Conservation (phyloP, 257 asterid genomes). For the Fraxinus anomala region DNA sequence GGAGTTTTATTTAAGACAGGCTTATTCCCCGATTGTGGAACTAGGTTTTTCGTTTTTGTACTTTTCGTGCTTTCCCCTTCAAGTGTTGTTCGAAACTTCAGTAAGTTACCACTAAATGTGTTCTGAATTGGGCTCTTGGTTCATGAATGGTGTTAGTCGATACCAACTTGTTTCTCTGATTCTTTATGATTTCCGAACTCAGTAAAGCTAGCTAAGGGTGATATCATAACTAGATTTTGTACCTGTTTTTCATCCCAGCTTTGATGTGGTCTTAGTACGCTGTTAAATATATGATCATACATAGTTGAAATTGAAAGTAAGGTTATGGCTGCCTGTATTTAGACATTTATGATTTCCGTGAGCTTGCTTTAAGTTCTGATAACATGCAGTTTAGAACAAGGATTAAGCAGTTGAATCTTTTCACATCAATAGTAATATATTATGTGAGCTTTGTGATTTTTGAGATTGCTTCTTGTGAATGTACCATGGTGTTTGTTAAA, state of each 20-base stretch:
- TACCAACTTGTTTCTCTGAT: neutral
- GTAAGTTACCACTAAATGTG: neutral
- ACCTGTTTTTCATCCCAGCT: neutral
- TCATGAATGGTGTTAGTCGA: neutral
- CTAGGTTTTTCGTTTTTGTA: neutral
- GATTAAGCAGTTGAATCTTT: slow-evolving; percentile 1
- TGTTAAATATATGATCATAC: too few relatives aligned
- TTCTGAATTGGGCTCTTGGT: neutral
- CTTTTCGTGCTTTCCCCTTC: neutral
- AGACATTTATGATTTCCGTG: neutral
- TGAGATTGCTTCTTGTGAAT: neutral
- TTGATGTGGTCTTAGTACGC: neutral
- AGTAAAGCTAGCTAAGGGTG: neutral
- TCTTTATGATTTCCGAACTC: neutral
- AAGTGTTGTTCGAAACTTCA: neutral
- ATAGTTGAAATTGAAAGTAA: neutral
- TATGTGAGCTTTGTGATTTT: neutral
- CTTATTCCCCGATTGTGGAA: neutral
- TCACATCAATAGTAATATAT: neutral
- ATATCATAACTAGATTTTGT: neutral
- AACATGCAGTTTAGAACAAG: neutral
- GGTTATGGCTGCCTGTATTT: neutral
- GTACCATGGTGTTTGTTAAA: neutral
- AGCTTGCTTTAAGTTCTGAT: slow-evolving; percentile 13
- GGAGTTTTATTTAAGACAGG: neutral